Evolutionary conservation across 192 early-diverging fungal genomes (phyloP).

Genomic region (Coemansia sp.): DNA sequence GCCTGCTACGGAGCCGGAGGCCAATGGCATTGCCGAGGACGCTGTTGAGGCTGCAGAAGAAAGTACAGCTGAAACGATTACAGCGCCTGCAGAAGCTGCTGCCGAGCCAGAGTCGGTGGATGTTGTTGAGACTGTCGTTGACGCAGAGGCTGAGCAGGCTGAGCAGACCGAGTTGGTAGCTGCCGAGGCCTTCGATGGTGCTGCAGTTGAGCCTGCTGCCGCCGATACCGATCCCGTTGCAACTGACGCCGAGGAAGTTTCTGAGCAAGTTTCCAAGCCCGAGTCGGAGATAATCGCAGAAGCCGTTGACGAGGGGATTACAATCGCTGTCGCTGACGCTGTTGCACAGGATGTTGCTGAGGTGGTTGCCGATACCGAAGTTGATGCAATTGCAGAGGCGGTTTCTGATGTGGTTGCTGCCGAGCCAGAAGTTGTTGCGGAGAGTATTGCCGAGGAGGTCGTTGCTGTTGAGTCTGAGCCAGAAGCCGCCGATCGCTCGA

Average conservation of each 20-base stretch:
- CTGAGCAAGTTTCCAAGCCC: not conserved
- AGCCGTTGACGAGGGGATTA: not conserved
- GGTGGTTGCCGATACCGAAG: not conserved
- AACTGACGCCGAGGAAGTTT: not conserved
- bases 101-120: not conserved
- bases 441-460: not conserved
- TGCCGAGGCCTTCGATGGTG: not conserved
- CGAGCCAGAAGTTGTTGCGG: not conserved
- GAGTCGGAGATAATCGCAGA: not conserved
- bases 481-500: not conserved
- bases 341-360: not conserved
- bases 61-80: not conserved
- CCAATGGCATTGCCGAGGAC: not conserved
- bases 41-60: not conserved
- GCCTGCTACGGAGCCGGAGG: not conserved
- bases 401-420: not conserved
- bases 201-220: not conserved
- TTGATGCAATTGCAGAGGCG: not conserved
- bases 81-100: not conserved
- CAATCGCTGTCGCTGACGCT: not conserved
- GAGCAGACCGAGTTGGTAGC: not conserved
- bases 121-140: not conserved
- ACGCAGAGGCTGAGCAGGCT: not conserved
- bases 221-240: not conserved
- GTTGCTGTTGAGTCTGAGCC: not conserved